Evolutionary conservation across 331 rosid genomes (phyloP).

Genomic region (Malus hybrid): DNA sequence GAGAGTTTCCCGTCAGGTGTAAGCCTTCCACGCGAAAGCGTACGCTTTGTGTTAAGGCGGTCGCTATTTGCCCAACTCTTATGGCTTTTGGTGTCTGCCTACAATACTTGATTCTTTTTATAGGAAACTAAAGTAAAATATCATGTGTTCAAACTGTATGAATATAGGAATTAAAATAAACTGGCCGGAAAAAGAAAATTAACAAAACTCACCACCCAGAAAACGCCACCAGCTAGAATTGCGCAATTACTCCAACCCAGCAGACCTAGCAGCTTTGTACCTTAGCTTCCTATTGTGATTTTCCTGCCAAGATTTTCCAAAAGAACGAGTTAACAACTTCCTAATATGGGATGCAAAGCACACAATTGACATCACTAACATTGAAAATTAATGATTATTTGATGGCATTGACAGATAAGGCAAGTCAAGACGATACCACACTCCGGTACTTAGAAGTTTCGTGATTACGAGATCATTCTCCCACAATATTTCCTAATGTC

Average conservation of each 20-base stretch:
- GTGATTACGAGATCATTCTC: too few species aligned
- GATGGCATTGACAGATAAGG: not conserved
- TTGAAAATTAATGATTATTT: not conserved
- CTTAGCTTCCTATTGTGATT: conserved; percentile 60
- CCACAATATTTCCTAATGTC: too few species aligned
- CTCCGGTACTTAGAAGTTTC: too few species aligned
- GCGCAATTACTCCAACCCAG: conserved; percentile 35
- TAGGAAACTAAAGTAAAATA: not conserved
- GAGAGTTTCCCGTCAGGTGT: not conserved
- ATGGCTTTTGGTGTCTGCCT: too few species aligned
- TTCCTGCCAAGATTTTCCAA: conserved; percentile 47
- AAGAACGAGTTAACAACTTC: not conserved
- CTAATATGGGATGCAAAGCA: not conserved
- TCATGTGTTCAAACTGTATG: not conserved
- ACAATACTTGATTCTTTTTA: too few species aligned
- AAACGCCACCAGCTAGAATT: conserved; percentile 5
- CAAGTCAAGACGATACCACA: too few species aligned
- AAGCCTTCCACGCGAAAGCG: too few species aligned
- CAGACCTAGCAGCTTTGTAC: conserved; percentile 49
- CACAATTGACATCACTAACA: not conserved
- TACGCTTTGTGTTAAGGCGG: too few species aligned
- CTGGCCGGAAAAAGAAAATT: conserved; percentile 4
- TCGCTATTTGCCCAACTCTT: too few species aligned
- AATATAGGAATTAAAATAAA: not conserved
- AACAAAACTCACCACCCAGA: conserved; percentile 35